phyloP scores from a whole-genome alignment of 176 grass and related monocot species.

The Metroxylon sagu region DNA sequence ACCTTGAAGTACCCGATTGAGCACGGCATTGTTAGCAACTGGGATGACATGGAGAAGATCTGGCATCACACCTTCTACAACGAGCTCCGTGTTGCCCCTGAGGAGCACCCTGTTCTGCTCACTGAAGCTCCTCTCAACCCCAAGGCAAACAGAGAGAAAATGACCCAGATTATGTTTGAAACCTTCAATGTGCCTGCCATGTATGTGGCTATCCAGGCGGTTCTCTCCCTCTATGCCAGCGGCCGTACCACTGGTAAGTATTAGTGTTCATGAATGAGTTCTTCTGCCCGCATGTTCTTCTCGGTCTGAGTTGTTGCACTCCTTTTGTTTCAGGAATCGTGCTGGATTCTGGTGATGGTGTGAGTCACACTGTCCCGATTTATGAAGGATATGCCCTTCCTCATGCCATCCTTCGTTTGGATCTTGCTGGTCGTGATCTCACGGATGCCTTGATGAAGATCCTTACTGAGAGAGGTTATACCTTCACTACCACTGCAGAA shows the following conservation, averaged over 20 bases:
- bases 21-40: constrained; percentile 37
- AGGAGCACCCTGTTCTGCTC: constrained; percentile 41
- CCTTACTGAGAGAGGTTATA: constrained; percentile 38
- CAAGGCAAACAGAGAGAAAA: constrained; percentile 43
- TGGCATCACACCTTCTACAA: constrained; percentile 41
- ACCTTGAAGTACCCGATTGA: constrained; percentile 34
- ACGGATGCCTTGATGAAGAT: constrained; percentile 41
- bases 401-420: constrained; percentile 36
- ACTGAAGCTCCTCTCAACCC: constrained; percentile 42
- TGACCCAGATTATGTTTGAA: constrained; percentile 42
- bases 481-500: constrained; percentile 39
- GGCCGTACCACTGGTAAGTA: constrained; percentile 36
- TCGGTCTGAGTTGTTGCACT: not conserved
- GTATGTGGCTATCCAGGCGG: constrained; percentile 41
- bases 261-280: not conserved
- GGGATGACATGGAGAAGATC: constrained; percentile 48
- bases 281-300: no score
- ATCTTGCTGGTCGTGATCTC: constrained; percentile 37
- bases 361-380: constrained; percentile 34
- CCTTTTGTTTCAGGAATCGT: constrained; percentile 24
- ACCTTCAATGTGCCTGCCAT: constrained; percentile 43
- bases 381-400: constrained; percentile 37
- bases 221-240: constrained; percentile 40
- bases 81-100: constrained; percentile 34
- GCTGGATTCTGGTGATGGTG: constrained; percentile 35